phyloP scores from a whole-genome alignment of 2,329 filamentous ascomycete genomes.

The Metarhizium sp. region DNA sequence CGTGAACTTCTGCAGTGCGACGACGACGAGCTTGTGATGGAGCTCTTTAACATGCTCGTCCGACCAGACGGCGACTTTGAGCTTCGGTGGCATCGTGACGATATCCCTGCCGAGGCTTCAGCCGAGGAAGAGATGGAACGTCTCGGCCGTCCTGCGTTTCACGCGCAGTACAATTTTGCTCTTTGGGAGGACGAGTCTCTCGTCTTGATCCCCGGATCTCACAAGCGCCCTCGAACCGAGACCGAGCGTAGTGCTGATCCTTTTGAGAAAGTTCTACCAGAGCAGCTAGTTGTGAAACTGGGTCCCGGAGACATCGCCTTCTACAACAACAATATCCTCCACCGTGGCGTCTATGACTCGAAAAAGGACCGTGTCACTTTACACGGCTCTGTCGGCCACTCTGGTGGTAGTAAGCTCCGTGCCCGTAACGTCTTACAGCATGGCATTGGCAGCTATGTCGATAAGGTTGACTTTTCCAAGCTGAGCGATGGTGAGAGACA shows the following conservation, averaged over 20 bases:
- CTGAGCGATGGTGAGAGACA: slow-evolving; percentile 32
- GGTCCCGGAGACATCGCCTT: slow-evolving; percentile 73
- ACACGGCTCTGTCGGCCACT: slow-evolving; percentile 62
- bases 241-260: slow-evolving; percentile 58
- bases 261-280: slow-evolving; percentile 51
- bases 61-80: slow-evolving; percentile 62
- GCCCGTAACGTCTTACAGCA: slow-evolving; percentile 70
- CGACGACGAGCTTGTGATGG: slow-evolving; percentile 67
- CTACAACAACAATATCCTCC: slow-evolving; percentile 84
- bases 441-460: slow-evolving; percentile 59
- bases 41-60: slow-evolving; percentile 80
- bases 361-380: slow-evolving; percentile 56
- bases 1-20: slow-evolving; percentile 49
- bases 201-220: slow-evolving; percentile 69
- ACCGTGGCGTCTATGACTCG: slow-evolving; percentile 56
- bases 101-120: slow-evolving; percentile 58
- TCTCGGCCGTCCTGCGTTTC: slow-evolving; percentile 52
- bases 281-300: slow-evolving; percentile 56
- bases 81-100: slow-evolving; percentile 79
- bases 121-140: slow-evolving; percentile 57
- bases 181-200: slow-evolving; percentile 66
- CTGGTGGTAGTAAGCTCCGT: slow-evolving; percentile 41
- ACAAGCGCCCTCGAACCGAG: slow-evolving; percentile 60
- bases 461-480: slow-evolving; percentile 43
- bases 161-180: slow-evolving; percentile 83